Evolutionary conservation across 2,329 filamentous ascomycete genomes (phyloP).

Genomic region (Botrytis medusae): DNA sequence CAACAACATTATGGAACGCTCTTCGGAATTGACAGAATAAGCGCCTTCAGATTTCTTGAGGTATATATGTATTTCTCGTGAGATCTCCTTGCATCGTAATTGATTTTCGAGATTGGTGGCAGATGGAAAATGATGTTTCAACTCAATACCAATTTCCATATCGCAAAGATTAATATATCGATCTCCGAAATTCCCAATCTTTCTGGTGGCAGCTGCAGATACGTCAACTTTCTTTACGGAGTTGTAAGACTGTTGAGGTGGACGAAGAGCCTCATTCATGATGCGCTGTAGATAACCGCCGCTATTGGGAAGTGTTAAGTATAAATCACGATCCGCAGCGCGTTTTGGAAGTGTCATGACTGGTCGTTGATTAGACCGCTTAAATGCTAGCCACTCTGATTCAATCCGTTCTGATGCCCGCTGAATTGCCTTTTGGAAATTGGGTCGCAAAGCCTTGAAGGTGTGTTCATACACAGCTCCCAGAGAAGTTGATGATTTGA

Average conservation of each 20-base stretch:
- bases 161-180: constrained; percentile 33
- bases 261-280: neutral
- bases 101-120: constrained; percentile 11
- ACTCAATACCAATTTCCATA: constrained; percentile 28
- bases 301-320: constrained; percentile 46
- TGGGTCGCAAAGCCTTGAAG: constrained; percentile 34
- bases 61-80: constrained; percentile 42
- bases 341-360: constrained; percentile 46
- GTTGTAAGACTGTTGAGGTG: neutral
- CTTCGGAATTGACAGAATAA: constrained; percentile 48
- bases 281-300: constrained; percentile 37
- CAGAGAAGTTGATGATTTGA: constrained; percentile 19
- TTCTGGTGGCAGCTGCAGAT: constrained; percentile 13
- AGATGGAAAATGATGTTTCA: constrained; percentile 1
- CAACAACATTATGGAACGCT: constrained; percentile 54
- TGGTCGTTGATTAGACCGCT: constrained; percentile 39
- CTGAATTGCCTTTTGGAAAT: constrained; percentile 37
- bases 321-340: constrained; percentile 40
- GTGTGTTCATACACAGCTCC: constrained; percentile 35
- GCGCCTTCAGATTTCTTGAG: constrained; percentile 38
- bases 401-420: neutral
- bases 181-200: constrained; percentile 27
- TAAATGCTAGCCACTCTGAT: constrained; percentile 45
- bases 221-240: neutral
- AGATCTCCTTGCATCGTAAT: constrained; percentile 38